Percentiles rank a stretch among this genome's conserved stretches.
phyloP scores from a whole-genome alignment of 768 basidiomycete species.

The Auriscalpium microsporum region DNA sequence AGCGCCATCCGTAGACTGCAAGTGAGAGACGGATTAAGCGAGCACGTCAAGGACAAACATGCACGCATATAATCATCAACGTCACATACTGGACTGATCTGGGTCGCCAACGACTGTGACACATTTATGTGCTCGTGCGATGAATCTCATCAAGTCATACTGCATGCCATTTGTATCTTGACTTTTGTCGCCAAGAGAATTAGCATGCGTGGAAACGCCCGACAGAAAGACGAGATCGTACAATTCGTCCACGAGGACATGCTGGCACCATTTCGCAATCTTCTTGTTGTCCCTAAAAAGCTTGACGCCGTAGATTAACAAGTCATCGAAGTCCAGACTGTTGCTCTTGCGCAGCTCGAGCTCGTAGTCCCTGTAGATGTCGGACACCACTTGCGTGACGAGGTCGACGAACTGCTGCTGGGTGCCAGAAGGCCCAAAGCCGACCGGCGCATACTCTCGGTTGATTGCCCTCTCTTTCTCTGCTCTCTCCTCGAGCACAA shows the following conservation, averaged over 20 bases:
- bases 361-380: slow-evolving; percentile 63
- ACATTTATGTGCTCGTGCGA: slow-evolving; percentile 44
- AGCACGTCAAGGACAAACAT: too few relatives aligned
- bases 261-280: slow-evolving; percentile 50
- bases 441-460: background rate
- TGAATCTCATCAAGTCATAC: slow-evolving; percentile 67
- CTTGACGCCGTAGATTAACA: slow-evolving; percentile 63
- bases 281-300: slow-evolving; percentile 45
- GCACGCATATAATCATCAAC: background rate
- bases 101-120: slow-evolving; percentile 86
- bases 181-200: slow-evolving; percentile 22
- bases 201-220: background rate
- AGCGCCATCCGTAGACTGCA: slow-evolving; percentile 79
- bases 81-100: slow-evolving; percentile 67
- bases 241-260: slow-evolving; percentile 80
- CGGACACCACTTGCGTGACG: slow-evolving; percentile 34
- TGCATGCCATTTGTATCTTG: slow-evolving; percentile 81
- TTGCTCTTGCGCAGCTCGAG: slow-evolving; percentile 49
- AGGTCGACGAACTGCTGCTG: slow-evolving; percentile 8
- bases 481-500: background rate
- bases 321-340: slow-evolving; percentile 82
- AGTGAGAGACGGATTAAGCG: background rate
- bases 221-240: slow-evolving; percentile 28
- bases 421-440: background rate
- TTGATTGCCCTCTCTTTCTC: background rate